Evolutionary conservation across 306 rosid species (phyloP).

Genomic region (Ochetophila trinervis): DNA sequence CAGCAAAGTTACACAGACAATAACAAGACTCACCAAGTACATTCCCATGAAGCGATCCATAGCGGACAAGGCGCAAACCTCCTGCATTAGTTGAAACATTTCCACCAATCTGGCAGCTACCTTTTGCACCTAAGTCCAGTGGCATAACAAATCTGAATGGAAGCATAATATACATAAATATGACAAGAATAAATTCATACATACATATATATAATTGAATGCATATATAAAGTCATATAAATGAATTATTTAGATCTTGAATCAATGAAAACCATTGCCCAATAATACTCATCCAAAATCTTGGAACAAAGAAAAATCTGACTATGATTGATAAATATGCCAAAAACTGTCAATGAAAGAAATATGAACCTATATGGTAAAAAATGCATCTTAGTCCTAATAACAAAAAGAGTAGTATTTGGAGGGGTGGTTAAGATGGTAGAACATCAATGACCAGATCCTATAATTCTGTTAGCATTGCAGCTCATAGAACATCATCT

Average conservation of each 20-base stretch:
- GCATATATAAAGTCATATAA: not conserved
- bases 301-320: not conserved
- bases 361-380: not conserved
- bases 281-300: not conserved
- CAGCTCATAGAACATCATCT: too few species aligned
- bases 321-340: not conserved
- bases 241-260: not conserved
- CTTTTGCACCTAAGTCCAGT: slow-evolving; percentile 98
- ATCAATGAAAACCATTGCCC: not conserved
- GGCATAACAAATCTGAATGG: slow-evolving; percentile 94
- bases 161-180: slow-evolving; percentile 46
- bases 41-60: slow-evolving; percentile 94
- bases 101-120: slow-evolving; percentile 99
- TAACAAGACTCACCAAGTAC: slow-evolving; percentile 59
- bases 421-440: not conserved
- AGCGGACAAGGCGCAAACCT: slow-evolving; percentile 90
- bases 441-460: not conserved
- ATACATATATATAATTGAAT: slow-evolving; percentile 9
- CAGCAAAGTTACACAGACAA: slow-evolving; percentile 5
- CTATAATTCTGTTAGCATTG: too few species aligned
- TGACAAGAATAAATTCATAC: slow-evolving; percentile 18
- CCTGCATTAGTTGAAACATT: slow-evolving; percentile 97
- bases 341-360: not conserved
- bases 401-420: not conserved
- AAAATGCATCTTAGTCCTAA: not conserved